A percentile compares a stretch with the other conserved stretches of the same genome.
phyloP scores from a whole-genome alignment of 352 stramenopile species.

The Blastocystis sp. region DNA sequence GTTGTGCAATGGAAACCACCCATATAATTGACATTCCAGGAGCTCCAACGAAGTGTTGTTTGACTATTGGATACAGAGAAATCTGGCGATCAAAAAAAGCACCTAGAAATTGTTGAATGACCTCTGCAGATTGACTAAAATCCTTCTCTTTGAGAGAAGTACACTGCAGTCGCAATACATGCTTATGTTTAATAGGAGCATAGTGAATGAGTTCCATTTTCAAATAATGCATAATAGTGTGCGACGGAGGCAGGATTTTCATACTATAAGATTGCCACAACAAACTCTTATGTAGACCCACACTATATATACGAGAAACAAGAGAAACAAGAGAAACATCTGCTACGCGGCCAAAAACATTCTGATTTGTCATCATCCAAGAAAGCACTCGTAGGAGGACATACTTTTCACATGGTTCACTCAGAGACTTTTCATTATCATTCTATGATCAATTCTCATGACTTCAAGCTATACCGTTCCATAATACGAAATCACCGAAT shows the following conservation, averaged over 20 bases:
- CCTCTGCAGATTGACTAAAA: background rate
- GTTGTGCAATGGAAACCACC: background rate
- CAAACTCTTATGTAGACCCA: background rate
- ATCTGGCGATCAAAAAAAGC: background rate
- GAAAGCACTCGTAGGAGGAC: background rate
- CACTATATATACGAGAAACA: background rate
- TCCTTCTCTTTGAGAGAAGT: background rate
- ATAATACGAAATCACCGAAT: too few species aligned
- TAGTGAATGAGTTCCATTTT: slow-evolving; percentile 42
- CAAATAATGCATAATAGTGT: background rate
- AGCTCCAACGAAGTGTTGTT: background rate
- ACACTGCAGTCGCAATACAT: background rate
- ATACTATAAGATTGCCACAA: background rate
- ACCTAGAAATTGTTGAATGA: background rate
- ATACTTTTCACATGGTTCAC: background rate
- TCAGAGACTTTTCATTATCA: background rate
- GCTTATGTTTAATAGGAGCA: background rate
- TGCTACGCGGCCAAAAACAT: background rate
- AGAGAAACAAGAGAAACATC: background rate
- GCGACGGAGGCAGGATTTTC: background rate
- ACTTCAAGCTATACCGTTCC: background rate
- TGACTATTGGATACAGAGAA: background rate
- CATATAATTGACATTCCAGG: background rate
- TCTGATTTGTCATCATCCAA: background rate
- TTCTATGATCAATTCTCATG: background rate